phyloP scores from a whole-genome alignment of 2,329 filamentous ascomycete genomes.

The Raffaelea arxii region DNA sequence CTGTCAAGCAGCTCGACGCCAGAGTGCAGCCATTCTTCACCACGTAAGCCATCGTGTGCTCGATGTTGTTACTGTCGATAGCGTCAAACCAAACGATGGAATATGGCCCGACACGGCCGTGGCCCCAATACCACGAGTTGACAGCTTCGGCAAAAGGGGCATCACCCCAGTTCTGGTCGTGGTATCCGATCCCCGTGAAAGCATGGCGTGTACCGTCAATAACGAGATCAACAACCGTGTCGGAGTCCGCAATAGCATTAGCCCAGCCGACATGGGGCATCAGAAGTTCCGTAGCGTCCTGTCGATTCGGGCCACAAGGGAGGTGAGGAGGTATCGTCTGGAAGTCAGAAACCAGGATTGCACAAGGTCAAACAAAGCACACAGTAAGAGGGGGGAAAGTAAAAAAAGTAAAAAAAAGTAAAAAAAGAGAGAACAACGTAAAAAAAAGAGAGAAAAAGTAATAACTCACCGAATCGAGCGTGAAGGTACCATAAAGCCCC shows the following conservation, averaged over 20 bases:
- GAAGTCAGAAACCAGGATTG: neutral
- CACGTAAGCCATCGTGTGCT: slow-evolving; percentile 19
- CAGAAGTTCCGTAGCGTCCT: slow-evolving; percentile 31
- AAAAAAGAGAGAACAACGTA: too few species aligned
- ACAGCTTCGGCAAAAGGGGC: slow-evolving; percentile 22
- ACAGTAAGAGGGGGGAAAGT: too few species aligned
- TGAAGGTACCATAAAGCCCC: too few species aligned
- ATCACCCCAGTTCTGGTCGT: slow-evolving; percentile 38
- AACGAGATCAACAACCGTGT: slow-evolving; percentile 17
- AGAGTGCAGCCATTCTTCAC: slow-evolving; percentile 16
- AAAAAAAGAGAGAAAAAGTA: too few species aligned
- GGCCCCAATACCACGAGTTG: slow-evolving; percentile 34
- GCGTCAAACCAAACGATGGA: slow-evolving; percentile 33
- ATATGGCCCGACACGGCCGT: slow-evolving; percentile 29
- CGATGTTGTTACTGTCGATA: slow-evolving; percentile 15
- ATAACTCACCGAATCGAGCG: too few species aligned
- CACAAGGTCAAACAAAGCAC: too few species aligned
- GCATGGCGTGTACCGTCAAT: slow-evolving; percentile 14
- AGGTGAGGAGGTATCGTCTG: slow-evolving; percentile 23
- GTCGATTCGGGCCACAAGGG: slow-evolving; percentile 28
- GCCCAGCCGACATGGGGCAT: slow-evolving; percentile 27
- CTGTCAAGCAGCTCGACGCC: neutral
- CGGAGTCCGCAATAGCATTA: slow-evolving; percentile 22
- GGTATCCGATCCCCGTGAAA: slow-evolving; percentile 30
- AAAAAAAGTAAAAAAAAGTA: too few species aligned